phyloP scores from a whole-genome alignment of 441 rosid genomes.

The Hypseocharis bilobata region DNA sequence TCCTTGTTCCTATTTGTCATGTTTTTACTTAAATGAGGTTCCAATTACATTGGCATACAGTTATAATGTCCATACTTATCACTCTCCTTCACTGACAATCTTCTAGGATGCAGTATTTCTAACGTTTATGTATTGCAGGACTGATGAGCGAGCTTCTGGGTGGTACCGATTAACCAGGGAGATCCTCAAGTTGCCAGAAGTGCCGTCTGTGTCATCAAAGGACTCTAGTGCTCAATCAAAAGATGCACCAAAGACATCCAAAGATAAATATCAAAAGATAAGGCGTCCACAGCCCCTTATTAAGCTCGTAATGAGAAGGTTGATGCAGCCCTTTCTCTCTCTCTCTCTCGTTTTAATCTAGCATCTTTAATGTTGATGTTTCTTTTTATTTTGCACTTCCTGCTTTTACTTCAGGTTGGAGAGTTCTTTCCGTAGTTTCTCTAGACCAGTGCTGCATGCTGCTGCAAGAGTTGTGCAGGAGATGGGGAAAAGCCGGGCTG shows the following conservation, averaged over 20 bases:
- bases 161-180: conserved; percentile 98
- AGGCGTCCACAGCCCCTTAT: conserved; percentile 97
- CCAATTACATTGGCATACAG: conserved; percentile 9
- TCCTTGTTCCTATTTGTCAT: conserved; percentile 4
- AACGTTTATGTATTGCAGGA: conserved; percentile 39
- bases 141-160: conserved; percentile 94
- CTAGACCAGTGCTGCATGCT: conserved; percentile 98
- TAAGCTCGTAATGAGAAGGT: conserved; percentile 99
- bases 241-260: conserved; percentile 42
- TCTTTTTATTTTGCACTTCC: not conserved
- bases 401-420: conserved; percentile 53
- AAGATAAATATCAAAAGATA: conserved; percentile 79
- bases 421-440: conserved; percentile 97
- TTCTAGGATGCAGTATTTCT: conserved; percentile 1
- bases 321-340: conserved; percentile 17
- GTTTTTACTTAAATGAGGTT: conserved; percentile 8
- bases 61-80: conserved; percentile 11
- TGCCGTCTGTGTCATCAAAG: conserved; percentile 62
- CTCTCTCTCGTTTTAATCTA: conserved; percentile 4
- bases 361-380: conserved; percentile 16
- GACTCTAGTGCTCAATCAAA: conserved; percentile 34
- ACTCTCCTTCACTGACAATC: not conserved
- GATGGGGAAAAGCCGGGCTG: conserved; percentile 97
- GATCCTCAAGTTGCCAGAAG: conserved; percentile 91
- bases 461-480: conserved; percentile 99